Base-by-base conservation (phyloP, 176 grass and related monocot genomes). In the Lolium multiflorum region DNA sequence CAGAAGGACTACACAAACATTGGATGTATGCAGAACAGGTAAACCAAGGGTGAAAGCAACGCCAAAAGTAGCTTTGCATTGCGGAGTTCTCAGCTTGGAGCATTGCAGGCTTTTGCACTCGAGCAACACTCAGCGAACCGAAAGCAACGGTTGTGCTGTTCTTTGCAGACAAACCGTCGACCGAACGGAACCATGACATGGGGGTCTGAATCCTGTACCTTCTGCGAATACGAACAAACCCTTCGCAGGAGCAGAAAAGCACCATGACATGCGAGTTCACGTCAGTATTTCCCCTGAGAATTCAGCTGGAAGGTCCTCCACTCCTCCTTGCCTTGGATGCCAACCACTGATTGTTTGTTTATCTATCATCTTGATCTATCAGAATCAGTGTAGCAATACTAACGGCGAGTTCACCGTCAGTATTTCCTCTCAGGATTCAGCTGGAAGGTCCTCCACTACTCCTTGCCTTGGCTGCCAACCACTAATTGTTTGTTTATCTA, bases 91-190 rank as follows among this genome's bases (percentile, higher is more conserved):
- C 38, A 11, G 43, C 49, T 60, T 82, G 73, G 63, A 83, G 1
- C 37, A 26, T 54, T 71, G 82, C 50, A 81, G 35, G 41, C 12
- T 67, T 35, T 67, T 66, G 82, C 77, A 8, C 48, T 77, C 60
- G 20, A 60, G 50, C 70, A 10, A 60, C 46, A 54, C 50, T 50
- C 11, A 15, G 7, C 15, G n/a, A 21, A 22, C 49, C 58, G 81
- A 84, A 88, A 88, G 85, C 69, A 60, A 91, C 76, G 26, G 76
- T 31, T 5, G 15, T 24, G n/a, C 74, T 55, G 20, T 37, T 72
- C 83, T 57, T 61, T 70, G 51, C 41, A 62, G 78, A 50, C 38
- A 24, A 24, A 24, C 61, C 60, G 50, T 60, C 35, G 22, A 54
- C 63, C 62, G 25, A n/a, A 74, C 54, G 63, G 63, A 52, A 20